These are phyloP conservation scores for Claviceps capensis DNA, from an alignment of 2,329 filamentous ascomycete species.

Conservation along the genomic window DNA sequence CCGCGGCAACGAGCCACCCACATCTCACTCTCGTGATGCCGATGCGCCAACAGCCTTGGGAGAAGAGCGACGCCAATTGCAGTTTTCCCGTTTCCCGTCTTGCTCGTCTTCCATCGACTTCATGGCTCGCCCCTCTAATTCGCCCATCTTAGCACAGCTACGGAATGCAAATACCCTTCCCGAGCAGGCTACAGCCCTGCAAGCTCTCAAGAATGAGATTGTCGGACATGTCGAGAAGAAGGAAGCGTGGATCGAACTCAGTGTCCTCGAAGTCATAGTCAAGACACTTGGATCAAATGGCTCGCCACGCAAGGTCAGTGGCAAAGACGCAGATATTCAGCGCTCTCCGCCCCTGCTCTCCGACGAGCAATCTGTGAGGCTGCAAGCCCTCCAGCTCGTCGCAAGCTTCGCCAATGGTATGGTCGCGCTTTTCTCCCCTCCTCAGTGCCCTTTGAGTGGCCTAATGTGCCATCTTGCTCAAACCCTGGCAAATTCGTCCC, in stretches of 20 bases:
- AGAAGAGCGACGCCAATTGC: slow-evolving; percentile 3
- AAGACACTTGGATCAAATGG: slow-evolving; percentile 27
- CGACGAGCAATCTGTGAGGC: slow-evolving; percentile 52
- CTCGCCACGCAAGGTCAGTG: slow-evolving; percentile 20
- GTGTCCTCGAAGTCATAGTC: slow-evolving; percentile 48
- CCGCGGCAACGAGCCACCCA: background rate
- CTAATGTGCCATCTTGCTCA: background rate
- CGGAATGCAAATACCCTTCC: slow-evolving; percentile 35
- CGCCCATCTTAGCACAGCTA: slow-evolving; percentile 43
- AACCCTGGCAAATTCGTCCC: background rate
- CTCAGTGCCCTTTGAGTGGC: background rate
- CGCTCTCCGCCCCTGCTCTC: slow-evolving; percentile 27
- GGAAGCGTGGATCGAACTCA: slow-evolving; percentile 58
- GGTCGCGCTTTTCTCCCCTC: slow-evolving; percentile 8
- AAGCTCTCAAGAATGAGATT: slow-evolving; percentile 73
- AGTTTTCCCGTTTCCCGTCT: background rate
- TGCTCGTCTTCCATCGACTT: slow-evolving; percentile 7
- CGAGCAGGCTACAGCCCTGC: slow-evolving; percentile 48
- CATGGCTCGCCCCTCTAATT: slow-evolving; percentile 41
- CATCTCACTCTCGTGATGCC: slow-evolving; percentile 6
- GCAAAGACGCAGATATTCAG: slow-evolving; percentile 24
- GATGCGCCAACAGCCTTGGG: slow-evolving; percentile 4
- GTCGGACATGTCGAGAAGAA: slow-evolving; percentile 83
- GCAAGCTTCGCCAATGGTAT: slow-evolving; percentile 74
- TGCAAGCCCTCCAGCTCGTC: slow-evolving; percentile 75